Percentiles rank a stretch among this genome's conserved stretches.
phyloP scores from a whole-genome alignment of 2,329 filamentous ascomycete species.

The Huntiella abstrusa region DNA sequence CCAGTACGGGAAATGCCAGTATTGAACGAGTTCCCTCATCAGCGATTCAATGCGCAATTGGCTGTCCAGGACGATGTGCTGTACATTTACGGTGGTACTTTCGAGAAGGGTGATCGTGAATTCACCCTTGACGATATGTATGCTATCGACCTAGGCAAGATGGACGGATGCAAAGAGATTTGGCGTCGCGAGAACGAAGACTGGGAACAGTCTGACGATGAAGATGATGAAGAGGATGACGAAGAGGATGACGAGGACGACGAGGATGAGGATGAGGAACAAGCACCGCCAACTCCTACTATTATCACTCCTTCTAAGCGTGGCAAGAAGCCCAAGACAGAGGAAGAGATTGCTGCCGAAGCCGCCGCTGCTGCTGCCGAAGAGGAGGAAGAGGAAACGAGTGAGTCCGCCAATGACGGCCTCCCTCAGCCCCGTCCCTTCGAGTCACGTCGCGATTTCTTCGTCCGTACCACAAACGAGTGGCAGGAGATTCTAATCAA shows the following conservation, averaged over 20 bases:
- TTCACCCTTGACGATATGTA: constrained; percentile 94
- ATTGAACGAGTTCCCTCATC: constrained; percentile 68
- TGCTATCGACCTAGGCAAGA: constrained; percentile 78
- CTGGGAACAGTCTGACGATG: constrained; percentile 50
- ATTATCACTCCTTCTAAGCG: constrained; percentile 34
- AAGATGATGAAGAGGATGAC: constrained; percentile 41
- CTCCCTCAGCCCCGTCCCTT: constrained; percentile 69
- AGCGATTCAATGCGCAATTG: constrained; percentile 77
- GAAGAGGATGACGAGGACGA: constrained; percentile 34
- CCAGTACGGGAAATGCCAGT: constrained; percentile 44
- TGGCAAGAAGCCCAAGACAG: constrained; percentile 31
- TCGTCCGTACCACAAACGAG: constrained; percentile 63
- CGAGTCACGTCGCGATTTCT: constrained; percentile 82
- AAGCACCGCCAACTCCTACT: constrained; percentile 24
- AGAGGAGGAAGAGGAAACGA: constrained; percentile 27
- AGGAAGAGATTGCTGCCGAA: constrained; percentile 20
- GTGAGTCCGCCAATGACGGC: constrained; percentile 45
- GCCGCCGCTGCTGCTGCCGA: constrained; percentile 19
- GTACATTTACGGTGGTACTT: constrained; percentile 90
- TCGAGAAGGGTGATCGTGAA: constrained; percentile 84
- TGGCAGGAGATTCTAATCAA: constrained; percentile 83
- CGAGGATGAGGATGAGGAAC: constrained; percentile 30
- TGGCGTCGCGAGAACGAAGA: constrained; percentile 70
- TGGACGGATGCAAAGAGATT: constrained; percentile 84
- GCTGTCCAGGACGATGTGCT: constrained; percentile 82